Percentiles rank a stretch among this genome's conserved stretches.
Conservation (phyloP, 306 rosid species). For the Cucumis cinereus region DNA sequence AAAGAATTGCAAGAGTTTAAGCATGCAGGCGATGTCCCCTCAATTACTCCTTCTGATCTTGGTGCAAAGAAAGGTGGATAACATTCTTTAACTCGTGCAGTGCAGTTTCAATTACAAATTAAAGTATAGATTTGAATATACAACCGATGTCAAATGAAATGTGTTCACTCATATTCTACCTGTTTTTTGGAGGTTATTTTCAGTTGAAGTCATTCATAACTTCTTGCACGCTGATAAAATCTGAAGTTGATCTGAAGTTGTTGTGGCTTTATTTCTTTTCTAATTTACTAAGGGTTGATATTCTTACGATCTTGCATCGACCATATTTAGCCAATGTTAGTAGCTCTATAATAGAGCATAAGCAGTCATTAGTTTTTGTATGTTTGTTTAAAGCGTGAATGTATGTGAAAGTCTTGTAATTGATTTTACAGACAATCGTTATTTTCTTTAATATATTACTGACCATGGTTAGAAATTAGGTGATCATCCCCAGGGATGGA, state of each 20-base stretch:
- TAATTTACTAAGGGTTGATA: neutral
- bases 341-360: neutral
- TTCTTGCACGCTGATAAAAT: neutral
- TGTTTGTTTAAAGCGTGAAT: neutral
- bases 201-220: neutral
- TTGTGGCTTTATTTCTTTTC: neutral
- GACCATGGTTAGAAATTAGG: slow-evolving; percentile 20
- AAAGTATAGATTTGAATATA: neutral
- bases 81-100: neutral
- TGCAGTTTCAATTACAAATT: neutral
- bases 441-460: neutral
- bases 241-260: neutral
- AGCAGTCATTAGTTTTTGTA: neutral
- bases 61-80: slow-evolving; percentile 44
- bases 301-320: neutral
- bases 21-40: slow-evolving; percentile 30
- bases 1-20: slow-evolving; percentile 79
- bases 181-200: neutral
- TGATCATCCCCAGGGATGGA: slow-evolving; percentile 45
- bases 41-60: slow-evolving; percentile 50
- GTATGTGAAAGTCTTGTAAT: neutral
- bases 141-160: neutral
- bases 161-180: neutral
- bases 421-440: neutral
- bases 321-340: neutral